Percentiles rank a stretch among this genome's conserved stretches.
These are phyloP conservation scores for Oryza brachyantha DNA, from an alignment of 176 grass and related monocot genomes.

Conservation along the genomic window DNA sequence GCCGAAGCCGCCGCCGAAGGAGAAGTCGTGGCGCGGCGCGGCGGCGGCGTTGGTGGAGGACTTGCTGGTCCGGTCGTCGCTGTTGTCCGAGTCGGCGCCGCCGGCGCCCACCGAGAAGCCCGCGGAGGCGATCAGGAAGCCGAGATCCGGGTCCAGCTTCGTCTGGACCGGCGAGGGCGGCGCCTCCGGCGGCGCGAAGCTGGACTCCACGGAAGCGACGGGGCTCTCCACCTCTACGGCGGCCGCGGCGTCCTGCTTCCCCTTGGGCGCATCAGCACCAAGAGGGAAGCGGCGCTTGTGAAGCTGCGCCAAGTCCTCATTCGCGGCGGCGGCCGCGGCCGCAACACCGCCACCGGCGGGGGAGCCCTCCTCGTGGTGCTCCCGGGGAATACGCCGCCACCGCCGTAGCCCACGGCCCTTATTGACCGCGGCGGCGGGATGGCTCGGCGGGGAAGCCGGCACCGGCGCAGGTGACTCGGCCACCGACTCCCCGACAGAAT, in stretches of 20 bases:
- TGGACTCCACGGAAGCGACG: conserved; percentile 69
- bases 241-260: conserved; percentile 33
- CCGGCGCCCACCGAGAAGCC: conserved; percentile 70
- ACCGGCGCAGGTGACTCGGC: conserved; percentile 30
- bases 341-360: conserved; percentile 19
- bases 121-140: conserved; percentile 47
- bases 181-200: conserved; percentile 24
- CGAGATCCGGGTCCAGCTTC: conserved; percentile 45
- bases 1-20: conserved; percentile 29
- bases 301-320: conserved; percentile 48
- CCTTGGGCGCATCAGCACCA: conserved; percentile 24
- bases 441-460: not conserved
- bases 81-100: conserved; percentile 77
- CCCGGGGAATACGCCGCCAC: conserved; percentile 65
- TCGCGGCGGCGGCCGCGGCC: not conserved
- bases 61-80: conserved; percentile 83
- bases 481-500: conserved; percentile 27
- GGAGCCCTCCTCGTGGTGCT: conserved; percentile 45
- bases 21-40: conserved; percentile 54
- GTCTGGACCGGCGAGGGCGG: conserved; percentile 31
- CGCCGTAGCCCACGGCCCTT: conserved; percentile 59
- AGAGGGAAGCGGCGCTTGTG: conserved; percentile 55
- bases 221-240: conserved; percentile 50
- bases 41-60: conserved; percentile 59
- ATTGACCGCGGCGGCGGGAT: not conserved